Evolutionary conservation across 2,329 filamentous ascomycete species (phyloP), one percentile per base, ranked within the genome.

Genomic region (Fonsecaea pedrosoi): DNA sequence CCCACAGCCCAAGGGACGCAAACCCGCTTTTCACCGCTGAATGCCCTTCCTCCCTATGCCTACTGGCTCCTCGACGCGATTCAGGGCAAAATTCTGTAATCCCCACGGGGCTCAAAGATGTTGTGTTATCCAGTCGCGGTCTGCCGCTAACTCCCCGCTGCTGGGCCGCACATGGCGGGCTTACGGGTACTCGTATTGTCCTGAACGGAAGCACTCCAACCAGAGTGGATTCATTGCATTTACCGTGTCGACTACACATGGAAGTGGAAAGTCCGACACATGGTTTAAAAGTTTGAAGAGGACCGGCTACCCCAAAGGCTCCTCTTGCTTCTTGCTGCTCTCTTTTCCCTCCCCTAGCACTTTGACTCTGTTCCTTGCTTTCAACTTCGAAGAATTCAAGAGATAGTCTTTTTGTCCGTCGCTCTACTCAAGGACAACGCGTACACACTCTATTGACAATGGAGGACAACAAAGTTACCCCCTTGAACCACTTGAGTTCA

Each of bases 401-500:
- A 50, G 45, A 13, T 25, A 25, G 8, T 50, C 21, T 4, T 25
- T 50, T 50, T 3, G 30, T 12, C 21, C 21, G 25, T 50, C 13
- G 12, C 5, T 25, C 25, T 13, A 12, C 45, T 50, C 45, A 25
- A 12, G 15, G 5, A 4, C 45, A 3, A 21, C 21, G 18, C 25
- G 21, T 50, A 30, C 13, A 21, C 6, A 9, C 15, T 37, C 12
- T 32, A 21, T 35, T 38, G 30, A 55, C 30, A 15, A 65, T 65
- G 62, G 62, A 54, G 12, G 62, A 60, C 4, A 15, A 21, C 25
- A 65, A 60, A 65, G 25, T 12, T 4, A 10, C 56, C n/a, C 62
- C 62, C 12, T 42, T 60, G 55, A 54, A 55, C 37, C 42, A 60
- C 7, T 18, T 55, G n/a, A 57, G 45, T 45, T 65, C 62, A 15